These are phyloP conservation scores for Dryadomyces quercus-mongolicae DNA, from an alignment of 2,329 filamentous ascomycete species.

Conservation along the genomic window DNA sequence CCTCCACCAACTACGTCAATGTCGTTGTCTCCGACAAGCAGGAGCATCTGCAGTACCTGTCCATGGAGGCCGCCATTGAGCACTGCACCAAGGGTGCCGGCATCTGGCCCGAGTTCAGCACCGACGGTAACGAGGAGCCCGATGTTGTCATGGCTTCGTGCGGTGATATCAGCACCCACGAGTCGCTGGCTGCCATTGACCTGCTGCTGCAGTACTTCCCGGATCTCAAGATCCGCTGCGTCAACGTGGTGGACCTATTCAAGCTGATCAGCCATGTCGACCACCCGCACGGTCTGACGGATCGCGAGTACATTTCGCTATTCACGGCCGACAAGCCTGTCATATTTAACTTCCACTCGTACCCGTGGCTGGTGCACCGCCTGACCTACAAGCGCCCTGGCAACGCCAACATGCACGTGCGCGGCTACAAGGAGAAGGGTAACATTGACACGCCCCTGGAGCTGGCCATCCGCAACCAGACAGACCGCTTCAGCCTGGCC, in stretches of 20 bases:
- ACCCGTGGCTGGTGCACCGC: slow-evolving; percentile 69
- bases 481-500: slow-evolving; percentile 64
- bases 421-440: slow-evolving; percentile 71
- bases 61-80: slow-evolving; percentile 57
- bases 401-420: slow-evolving; percentile 56
- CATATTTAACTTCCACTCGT: slow-evolving; percentile 78
- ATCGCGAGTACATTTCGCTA: slow-evolving; percentile 52
- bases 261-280: slow-evolving; percentile 59
- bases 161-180: slow-evolving; percentile 63
- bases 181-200: slow-evolving; percentile 63
- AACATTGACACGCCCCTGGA: slow-evolving; percentile 75
- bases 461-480: slow-evolving; percentile 65
- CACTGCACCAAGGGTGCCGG: slow-evolving; percentile 71
- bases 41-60: slow-evolving; percentile 63
- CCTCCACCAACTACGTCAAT: slow-evolving; percentile 67
- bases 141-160: slow-evolving; percentile 67
- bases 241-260: slow-evolving; percentile 74
- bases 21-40: slow-evolving; percentile 73
- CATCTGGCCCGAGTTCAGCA: slow-evolving; percentile 68
- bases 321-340: slow-evolving; percentile 63
- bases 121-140: slow-evolving; percentile 55
- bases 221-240: slow-evolving; percentile 62
- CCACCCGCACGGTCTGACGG: slow-evolving; percentile 61
- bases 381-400: slow-evolving; percentile 65
- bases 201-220: slow-evolving; percentile 61